Evolutionary conservation across 352 stramenopile species (phyloP).

Genomic region (Phytophthora agathidicida): DNA sequence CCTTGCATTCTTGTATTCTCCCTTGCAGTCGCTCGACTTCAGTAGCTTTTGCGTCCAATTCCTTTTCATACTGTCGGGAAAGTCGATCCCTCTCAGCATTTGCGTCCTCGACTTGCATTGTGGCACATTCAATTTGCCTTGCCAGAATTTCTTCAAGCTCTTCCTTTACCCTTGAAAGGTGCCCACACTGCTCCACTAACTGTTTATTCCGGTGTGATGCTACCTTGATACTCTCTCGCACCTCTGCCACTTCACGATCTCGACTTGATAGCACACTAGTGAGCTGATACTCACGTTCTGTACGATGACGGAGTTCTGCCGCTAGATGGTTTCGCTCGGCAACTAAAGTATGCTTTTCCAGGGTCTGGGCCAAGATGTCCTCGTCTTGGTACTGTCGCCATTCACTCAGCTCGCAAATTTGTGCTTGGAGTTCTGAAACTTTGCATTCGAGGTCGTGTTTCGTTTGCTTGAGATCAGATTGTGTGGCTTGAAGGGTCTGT

Average conservation of each 20-base stretch:
- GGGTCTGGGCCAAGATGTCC: conserved; percentile 6
- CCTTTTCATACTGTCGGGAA: conserved; percentile 1
- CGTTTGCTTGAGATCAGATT: conserved; percentile 18
- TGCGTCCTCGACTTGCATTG: conserved; percentile 28
- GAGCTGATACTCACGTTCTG: conserved; percentile 10
- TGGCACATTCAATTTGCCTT: conserved; percentile 11
- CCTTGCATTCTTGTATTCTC: conserved; percentile 13
- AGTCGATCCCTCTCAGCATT: conserved; percentile 9
- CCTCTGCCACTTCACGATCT: conserved; percentile 1
- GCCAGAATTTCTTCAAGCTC: conserved; percentile 2
- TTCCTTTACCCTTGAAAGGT: conserved; percentile 5
- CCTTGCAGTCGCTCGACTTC: conserved; percentile 40
- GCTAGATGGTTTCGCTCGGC: conserved; percentile 2
- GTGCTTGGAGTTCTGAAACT: conserved; percentile 16
- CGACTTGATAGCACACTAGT: neutral
- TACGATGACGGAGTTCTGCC: conserved; percentile 3
- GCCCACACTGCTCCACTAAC: conserved; percentile 8
- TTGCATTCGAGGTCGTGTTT: conserved; percentile 15
- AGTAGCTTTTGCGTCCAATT: conserved; percentile 42
- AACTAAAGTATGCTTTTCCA: conserved; percentile 9
- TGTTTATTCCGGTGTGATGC: conserved; percentile 6
- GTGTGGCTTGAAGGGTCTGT: conserved; percentile 38
- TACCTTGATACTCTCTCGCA: neutral
- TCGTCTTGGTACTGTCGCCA: conserved; percentile 19
- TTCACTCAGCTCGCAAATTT: conserved; percentile 7